Base-by-base conservation (phyloP, 352 stramenopile species). In the Phytopythium cucurbitacearum region DNA sequence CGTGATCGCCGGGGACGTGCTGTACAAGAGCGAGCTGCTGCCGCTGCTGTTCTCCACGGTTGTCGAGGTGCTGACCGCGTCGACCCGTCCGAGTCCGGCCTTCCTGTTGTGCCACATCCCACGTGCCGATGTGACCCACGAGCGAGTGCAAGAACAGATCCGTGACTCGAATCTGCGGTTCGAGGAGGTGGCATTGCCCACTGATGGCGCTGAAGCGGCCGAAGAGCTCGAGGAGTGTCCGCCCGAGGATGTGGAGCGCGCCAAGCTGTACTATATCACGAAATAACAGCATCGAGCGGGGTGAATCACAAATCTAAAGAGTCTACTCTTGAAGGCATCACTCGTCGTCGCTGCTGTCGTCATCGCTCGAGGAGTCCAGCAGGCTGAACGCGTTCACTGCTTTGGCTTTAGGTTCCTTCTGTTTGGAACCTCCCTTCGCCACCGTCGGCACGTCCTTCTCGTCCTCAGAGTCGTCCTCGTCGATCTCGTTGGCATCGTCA, bases 361-460 rank as follows among this genome's bases (percentile, higher is more conserved):
- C 71, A 56, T 96, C 87, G 63, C 93, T 96, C 45, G 91, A 95
- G 55, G 71, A 76, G 59, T 96, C 84, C 15, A 97, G 60, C 16
- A 94, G 59, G 43, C 75, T 73, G 56, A 97, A 89, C 6, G 87
- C 86, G 54, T 89, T 75, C 46, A 96, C 80, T 48, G 89, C 73
- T 13, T 76, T 65, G 37, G 52, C 45, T 3, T 55, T 44, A n/a
- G 65, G 50, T 1, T 50, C 61, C 34, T 44, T 45, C 40, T 40
- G 40, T 21, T 45, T 7, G 43, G 28, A 42, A 39, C 12, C 13
- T 60, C 46, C 7, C 5, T 8, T n/a, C 40, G 15, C 35, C 10
- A 28, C 9, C 8, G 51, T 46, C 6, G 41, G 12, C 15, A 46
- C 15, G 42, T 87, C 60, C 41, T 80, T 41, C 3, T 46, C 48